Evolutionary conservation across 1,284 basidiomycete species (phyloP), one percentile per base, ranked within the genome.

Genomic region (Boletus semigastroideus): DNA sequence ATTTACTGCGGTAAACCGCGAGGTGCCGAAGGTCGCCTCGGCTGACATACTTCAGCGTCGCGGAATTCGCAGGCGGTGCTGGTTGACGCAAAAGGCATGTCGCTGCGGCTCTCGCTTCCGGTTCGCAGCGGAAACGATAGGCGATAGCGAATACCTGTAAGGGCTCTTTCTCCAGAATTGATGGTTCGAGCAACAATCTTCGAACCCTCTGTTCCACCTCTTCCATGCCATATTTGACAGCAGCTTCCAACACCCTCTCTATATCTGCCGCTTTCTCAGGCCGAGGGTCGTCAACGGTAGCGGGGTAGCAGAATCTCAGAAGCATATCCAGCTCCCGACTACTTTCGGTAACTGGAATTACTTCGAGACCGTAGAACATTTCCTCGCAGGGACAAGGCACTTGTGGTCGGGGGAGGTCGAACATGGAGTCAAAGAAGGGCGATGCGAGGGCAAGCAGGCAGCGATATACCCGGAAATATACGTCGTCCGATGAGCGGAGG

Each of bases 231-330:
- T 76, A 74, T 48, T 76, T 77, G 17, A 63, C 47, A 4, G 69
- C 71, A 1, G 66, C 71, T 38, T 62, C 62, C 19, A 72, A 49
- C 3, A 70, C 59, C 3, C 43, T 51, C 16, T 66, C 56, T 16
- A 67, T 51, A 10, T 64, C 62, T 16, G 49, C 56, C 22, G 58
- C 41, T 39, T 46, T 51, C 17, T 48, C 37, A 7, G 64, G 41
- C 1, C 53, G 47, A 2, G 57, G 54, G 7, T 57, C 54, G 6
- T 54, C 52, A 25, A 68, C 36, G 17, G 60, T 57, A 25, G 60
- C 53, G 0, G 76, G 74, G 53, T 77, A 76, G 46, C 72, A 73
- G 42, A 72, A 62, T 20, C 66, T 61, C 47, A 77, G 64, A 20
- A 77, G 62, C 36, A 56, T 53, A 30, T 72, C 65, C 45, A 77